A percentile compares a stretch with the other conserved stretches of the same genome.
Conservation (phyloP, 345 rosid genomes). For the Salix brachista region DNA sequence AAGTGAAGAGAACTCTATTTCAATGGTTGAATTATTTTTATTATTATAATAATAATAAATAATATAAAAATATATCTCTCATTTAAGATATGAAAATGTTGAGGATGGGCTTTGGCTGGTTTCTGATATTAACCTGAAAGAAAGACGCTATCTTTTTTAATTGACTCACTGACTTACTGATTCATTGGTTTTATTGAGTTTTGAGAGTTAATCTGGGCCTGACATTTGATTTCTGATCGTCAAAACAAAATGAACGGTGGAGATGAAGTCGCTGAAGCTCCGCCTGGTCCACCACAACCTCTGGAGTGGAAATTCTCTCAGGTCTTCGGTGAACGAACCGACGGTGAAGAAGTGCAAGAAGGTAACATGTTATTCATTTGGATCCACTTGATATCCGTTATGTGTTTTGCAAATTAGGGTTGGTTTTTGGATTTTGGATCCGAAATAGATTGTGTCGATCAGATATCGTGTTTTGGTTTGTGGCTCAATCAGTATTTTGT, state of each 20-base stretch:
- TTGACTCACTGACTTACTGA: not conserved
- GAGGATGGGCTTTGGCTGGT: constrained; percentile 12
- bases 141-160: constrained; percentile 22
- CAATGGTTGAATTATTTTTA: not conserved
- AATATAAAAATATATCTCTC: constrained; percentile 5
- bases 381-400: constrained; percentile 37
- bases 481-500: constrained; percentile 31
- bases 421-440: constrained; percentile 62
- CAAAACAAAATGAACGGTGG: constrained; percentile 50
- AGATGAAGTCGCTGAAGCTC: constrained; percentile 44
- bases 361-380: constrained; percentile 17
- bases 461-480: constrained; percentile 19
- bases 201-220: constrained; percentile 16
- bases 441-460: constrained; percentile 39
- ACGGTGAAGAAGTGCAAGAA: constrained; percentile 95
- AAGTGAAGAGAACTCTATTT: not conserved
- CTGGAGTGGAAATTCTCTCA: constrained; percentile 97
- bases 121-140: not conserved
- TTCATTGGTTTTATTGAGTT: not conserved
- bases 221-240: constrained; percentile 18
- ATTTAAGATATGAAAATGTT: not conserved
- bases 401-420: constrained; percentile 21
- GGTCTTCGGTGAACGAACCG: constrained; percentile 94
- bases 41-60: not conserved
- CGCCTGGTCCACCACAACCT: constrained; percentile 51